These are phyloP conservation scores for Arthrobotrys musiformis DNA, from an alignment of 2,329 filamentous ascomycete genomes.

Conservation along the genomic window DNA sequence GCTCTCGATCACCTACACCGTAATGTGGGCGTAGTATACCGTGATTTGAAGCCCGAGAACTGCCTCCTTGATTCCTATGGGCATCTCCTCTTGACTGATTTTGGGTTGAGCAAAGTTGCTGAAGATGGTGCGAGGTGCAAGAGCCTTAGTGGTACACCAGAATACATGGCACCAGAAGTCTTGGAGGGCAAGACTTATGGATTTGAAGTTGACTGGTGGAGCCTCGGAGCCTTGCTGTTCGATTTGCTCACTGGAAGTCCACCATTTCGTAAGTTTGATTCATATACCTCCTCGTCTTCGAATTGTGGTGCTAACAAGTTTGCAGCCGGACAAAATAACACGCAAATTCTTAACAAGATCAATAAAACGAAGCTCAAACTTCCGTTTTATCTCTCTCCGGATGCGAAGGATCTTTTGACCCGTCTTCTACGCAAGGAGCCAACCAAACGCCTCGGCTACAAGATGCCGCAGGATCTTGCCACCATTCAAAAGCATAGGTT, in stretches of 20 bases:
- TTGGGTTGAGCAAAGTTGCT: slow-evolving; percentile 94
- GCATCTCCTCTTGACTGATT: slow-evolving; percentile 93
- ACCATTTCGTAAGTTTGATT: slow-evolving; percentile 71
- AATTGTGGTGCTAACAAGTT: slow-evolving; percentile 61
- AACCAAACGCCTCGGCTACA: slow-evolving; percentile 83
- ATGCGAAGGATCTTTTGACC: slow-evolving; percentile 93
- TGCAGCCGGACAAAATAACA: slow-evolving; percentile 79
- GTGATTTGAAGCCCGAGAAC: slow-evolving; percentile 97
- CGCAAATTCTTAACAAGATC: slow-evolving; percentile 96
- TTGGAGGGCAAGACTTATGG: slow-evolving; percentile 86
- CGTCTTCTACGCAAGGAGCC: slow-evolving; percentile 92
- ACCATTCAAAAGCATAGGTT: slow-evolving; percentile 92
- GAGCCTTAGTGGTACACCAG: slow-evolving; percentile 91
- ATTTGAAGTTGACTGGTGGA: slow-evolving; percentile 98
- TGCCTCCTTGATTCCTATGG: slow-evolving; percentile 91
- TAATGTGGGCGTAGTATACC: slow-evolving; percentile 92
- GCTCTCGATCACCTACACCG: slow-evolving; percentile 93
- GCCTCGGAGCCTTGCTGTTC: slow-evolving; percentile 88
- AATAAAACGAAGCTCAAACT: slow-evolving; percentile 88
- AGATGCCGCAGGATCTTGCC: slow-evolving; percentile 87
- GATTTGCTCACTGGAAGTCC: slow-evolving; percentile 92
- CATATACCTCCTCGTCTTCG: not conserved
- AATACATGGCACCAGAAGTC: slow-evolving; percentile 99
- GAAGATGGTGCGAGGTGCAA: slow-evolving; percentile 76
- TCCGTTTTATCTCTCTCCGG: slow-evolving; percentile 88